Base-by-base conservation (phyloP, 306 rosid genomes). In the Malus asiatica region DNA sequence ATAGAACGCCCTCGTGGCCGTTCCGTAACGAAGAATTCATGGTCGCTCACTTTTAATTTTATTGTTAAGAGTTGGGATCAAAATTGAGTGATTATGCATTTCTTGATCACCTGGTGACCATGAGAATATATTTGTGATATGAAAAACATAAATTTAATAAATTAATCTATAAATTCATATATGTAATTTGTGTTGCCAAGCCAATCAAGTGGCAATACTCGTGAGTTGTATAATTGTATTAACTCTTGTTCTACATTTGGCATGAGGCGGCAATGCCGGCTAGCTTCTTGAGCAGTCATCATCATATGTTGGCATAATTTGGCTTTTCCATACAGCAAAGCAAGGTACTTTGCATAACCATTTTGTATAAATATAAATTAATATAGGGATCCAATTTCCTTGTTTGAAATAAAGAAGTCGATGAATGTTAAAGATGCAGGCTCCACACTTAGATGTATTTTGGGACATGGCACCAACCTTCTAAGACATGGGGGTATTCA, bases 171-270 rank as follows among this genome's bases (percentile, higher is more conserved):
- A 6, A 76, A 73, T 46, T 70, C 75, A n/a, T 66, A 18, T 12
- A 66, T 70, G 20, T 10, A 35, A 25, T 48, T 63, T 14, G 25
- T 35, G 5, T 66, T 35, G 27, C 66, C 40, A 76, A 72, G 58
- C 65, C 67, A 70, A 11, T 66, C 35, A 78, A 74, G 60, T 52
- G 85, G 12, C 78, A 57, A 66, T 58, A 69, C 90, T 85, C 89
- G 88, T 86, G 93, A 86, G 55, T 61, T 60, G 58, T 53, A 82
- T 82, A 4, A 51, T 42, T 42, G 45, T 42, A 42, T 42, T 74
- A 51, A 46, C 69, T 30, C 19, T 48, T 73, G 66, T 67, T 51
- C 55, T 16, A 82, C 77, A 61, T 74, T 74, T 62, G 78, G 77
- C 61, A 62, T 74, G 45, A 38, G 79, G 68, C 68, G 79, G 79